These are phyloP conservation scores for Amborella trichopoda DNA, from an alignment of 164 flowering plant species.

Conservation along the genomic window DNA sequence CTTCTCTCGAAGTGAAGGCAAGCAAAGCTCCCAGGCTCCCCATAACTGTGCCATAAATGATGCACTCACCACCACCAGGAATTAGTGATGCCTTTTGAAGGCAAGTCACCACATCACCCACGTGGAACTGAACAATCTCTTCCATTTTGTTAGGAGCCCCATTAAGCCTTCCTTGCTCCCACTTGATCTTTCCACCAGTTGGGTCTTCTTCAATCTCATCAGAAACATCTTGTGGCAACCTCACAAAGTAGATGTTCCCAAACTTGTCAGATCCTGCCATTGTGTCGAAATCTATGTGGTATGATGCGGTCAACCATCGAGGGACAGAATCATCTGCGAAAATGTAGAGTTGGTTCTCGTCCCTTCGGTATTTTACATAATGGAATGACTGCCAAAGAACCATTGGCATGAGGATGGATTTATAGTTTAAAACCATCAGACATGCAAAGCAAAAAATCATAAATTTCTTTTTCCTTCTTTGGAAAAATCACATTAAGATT, in stretches of 20 bases:
- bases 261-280: conserved; percentile 99
- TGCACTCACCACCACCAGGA: conserved; percentile 93
- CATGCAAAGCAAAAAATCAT: not conserved
- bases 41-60: conserved; percentile 97
- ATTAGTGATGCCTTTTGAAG: conserved; percentile 95
- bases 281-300: conserved; percentile 92
- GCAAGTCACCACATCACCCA: conserved; percentile 84
- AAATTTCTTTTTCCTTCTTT: too few relatives aligned
- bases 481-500: too few relatives aligned
- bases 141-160: conserved; percentile 99
- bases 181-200: conserved; percentile 97
- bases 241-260: conserved; percentile 88
- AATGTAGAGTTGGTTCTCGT: conserved; percentile 93
- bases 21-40: conserved; percentile 94
- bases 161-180: conserved; percentile 98
- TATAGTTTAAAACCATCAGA: too few relatives aligned
- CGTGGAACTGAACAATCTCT: conserved; percentile 94
- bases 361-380: conserved; percentile 94
- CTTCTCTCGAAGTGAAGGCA: conserved; percentile 90
- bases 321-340: conserved; percentile 96
- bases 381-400: conserved; percentile 77
- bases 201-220: conserved; percentile 99
- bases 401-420: not conserved
- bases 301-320: conserved; percentile 94
- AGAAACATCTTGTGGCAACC: conserved; percentile 89